phyloP scores from a whole-genome alignment of 1,139 yeast genomes.

The Yamadazyma pseudoaaseri region DNA sequence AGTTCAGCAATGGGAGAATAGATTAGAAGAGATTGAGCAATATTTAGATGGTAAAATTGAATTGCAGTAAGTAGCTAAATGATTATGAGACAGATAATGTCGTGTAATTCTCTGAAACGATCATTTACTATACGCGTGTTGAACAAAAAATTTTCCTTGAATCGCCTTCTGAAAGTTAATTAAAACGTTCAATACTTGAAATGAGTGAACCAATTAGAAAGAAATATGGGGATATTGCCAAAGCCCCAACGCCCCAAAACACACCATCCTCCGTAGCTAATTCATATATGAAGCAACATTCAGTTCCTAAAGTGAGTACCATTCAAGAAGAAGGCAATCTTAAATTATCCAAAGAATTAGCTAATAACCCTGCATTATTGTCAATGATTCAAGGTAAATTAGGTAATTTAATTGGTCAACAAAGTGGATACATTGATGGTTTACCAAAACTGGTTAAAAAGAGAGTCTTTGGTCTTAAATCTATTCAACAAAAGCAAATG shows the following conservation, averaged over 20 bases:
- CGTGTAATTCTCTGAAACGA: conserved; percentile 1
- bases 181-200: neutral
- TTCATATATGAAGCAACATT: conserved; percentile 65
- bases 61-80: conserved; percentile 1
- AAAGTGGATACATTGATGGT: conserved; percentile 80
- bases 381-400: conserved; percentile 91
- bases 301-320: conserved; percentile 72
- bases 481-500: conserved; percentile 81
- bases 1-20: conserved; percentile 50
- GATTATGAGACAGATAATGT: too few species aligned
- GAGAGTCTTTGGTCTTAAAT: conserved; percentile 79
- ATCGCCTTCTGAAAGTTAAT: conserved; percentile 3
- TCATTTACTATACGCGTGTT: conserved; percentile 6
- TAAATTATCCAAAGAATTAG: conserved; percentile 45
- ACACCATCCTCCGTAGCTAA: conserved; percentile 90
- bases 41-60: conserved; percentile 38
- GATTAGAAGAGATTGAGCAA: conserved; percentile 44
- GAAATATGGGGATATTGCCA: conserved; percentile 73
- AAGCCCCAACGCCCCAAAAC: conserved; percentile 98
- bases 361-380: conserved; percentile 73
- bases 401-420: conserved; percentile 79
- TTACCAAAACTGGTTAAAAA: conserved; percentile 76
- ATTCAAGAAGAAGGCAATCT: conserved; percentile 56
- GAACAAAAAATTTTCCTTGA: conserved; percentile 8
- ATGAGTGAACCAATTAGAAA: conserved; percentile 73